These are phyloP conservation scores for Lipomyces spencermartinsiae DNA, from an alignment of 805 yeast genomes.

Conservation along the genomic window DNA sequence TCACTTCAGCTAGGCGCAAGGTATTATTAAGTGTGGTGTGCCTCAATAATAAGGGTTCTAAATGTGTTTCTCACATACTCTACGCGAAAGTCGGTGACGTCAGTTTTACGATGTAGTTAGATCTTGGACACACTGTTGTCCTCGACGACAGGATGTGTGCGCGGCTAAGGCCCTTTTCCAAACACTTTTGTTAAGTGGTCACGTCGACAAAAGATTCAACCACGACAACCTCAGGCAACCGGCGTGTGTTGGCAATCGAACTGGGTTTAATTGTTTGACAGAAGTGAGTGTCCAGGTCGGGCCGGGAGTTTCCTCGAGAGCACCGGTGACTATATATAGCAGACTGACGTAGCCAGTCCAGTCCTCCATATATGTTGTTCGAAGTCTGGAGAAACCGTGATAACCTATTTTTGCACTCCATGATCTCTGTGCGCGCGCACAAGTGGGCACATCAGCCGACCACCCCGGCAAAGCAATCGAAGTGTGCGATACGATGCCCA, in stretches of 20 bases:
- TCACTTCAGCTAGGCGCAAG: too few relatives aligned
- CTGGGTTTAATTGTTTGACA: not conserved
- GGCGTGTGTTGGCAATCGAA: not conserved
- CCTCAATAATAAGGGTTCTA: too few relatives aligned
- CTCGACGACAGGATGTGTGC: too few relatives aligned
- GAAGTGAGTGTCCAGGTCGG: not conserved
- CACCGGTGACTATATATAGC: not conserved
- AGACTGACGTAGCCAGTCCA: not conserved
- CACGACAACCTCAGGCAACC: too few relatives aligned
- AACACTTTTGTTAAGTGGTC: too few relatives aligned
- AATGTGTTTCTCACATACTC: too few relatives aligned
- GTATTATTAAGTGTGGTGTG: too few relatives aligned
- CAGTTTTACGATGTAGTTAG: too few relatives aligned
- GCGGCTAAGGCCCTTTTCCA: too few relatives aligned
- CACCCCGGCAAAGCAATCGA: not conserved
- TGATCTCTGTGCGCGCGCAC: not conserved
- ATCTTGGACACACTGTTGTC: too few relatives aligned
- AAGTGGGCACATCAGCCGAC: not conserved
- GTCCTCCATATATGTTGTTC: not conserved
- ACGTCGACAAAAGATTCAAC: too few relatives aligned
- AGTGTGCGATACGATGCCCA: not conserved
- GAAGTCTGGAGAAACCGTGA: not conserved
- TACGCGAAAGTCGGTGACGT: too few relatives aligned
- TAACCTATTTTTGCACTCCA: not conserved
- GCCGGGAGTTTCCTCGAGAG: not conserved